Conservation (phyloP, 768 basidiomycete species). For the Tulasnella calospora region DNA sequence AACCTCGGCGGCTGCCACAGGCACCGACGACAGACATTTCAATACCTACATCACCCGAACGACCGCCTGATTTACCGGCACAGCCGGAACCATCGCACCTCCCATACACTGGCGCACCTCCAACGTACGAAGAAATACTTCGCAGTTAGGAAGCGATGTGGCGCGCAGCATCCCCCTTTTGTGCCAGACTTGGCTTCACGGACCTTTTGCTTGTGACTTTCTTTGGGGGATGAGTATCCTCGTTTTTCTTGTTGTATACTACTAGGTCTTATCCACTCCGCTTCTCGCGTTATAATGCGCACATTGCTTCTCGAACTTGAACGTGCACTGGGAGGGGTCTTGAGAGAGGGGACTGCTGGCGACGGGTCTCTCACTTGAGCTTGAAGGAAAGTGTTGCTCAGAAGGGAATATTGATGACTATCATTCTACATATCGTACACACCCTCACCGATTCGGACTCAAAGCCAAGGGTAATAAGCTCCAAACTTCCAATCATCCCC, state of each 20-base stretch:
- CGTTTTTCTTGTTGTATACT: neutral
- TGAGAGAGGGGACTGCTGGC: too few relatives aligned
- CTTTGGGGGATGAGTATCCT: neutral
- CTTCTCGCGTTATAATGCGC: neutral
- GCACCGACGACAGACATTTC: neutral
- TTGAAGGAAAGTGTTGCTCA: too few relatives aligned
- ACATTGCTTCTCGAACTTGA: neutral
- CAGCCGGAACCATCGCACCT: neutral
- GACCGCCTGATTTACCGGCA: neutral
- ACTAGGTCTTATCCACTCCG: neutral
- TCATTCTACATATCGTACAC: too few relatives aligned
- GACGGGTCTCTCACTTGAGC: too few relatives aligned
- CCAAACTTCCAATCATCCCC: constrained; percentile 19
- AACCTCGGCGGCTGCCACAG: neutral
- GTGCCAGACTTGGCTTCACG: neutral
- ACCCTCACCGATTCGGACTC: neutral
- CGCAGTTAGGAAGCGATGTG: neutral
- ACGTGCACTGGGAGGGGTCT: too few relatives aligned
- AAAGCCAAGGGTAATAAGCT: neutral
- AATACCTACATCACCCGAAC: neutral
- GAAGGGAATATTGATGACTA: too few relatives aligned
- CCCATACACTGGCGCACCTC: neutral
- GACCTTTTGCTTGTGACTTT: too few relatives aligned
- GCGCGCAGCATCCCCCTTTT: neutral
- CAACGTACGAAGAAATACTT: neutral